Percentiles rank a stretch among this genome's conserved stretches.
Evolutionary conservation across 805 yeast species (phyloP).

Genomic region (Candida pini): DNA sequence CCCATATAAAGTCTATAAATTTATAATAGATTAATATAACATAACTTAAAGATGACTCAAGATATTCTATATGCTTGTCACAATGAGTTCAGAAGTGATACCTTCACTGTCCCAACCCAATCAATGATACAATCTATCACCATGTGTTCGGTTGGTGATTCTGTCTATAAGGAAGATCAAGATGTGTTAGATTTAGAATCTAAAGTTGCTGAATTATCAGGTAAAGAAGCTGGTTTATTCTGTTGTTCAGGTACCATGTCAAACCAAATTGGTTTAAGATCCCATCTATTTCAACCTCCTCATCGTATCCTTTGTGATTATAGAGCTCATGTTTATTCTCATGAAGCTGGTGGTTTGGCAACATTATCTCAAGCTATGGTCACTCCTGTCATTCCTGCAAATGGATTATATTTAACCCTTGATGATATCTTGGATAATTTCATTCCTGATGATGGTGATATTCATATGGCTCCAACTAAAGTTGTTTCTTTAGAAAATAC

Average conservation of each 20-base stretch:
- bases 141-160: conserved; percentile 67
- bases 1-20: neutral
- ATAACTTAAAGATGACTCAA: conserved; percentile 2
- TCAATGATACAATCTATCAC: conserved; percentile 61
- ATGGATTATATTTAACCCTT: conserved; percentile 70
- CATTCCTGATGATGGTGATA: conserved; percentile 70
- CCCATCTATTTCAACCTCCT: conserved; percentile 77
- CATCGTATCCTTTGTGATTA: conserved; percentile 81
- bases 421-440: conserved; percentile 67
- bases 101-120: conserved; percentile 82
- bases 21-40: neutral
- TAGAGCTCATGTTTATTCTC: conserved; percentile 75
- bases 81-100: conserved; percentile 68
- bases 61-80: conserved; percentile 12
- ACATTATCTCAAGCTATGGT: conserved; percentile 90
- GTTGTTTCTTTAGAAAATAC: conserved; percentile 86
- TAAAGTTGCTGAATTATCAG: conserved; percentile 61
- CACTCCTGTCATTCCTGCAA: conserved; percentile 69
- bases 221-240: conserved; percentile 74
- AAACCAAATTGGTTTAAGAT: conserved; percentile 78
- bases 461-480: conserved; percentile 85
- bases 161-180: conserved; percentile 82
- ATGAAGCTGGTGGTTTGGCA: conserved; percentile 91
- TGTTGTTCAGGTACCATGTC: conserved; percentile 89
- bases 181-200: conserved; percentile 62